These are phyloP conservation scores for Xylaria sp. DNA, from an alignment of 2,329 filamentous ascomycete species.

Conservation along the genomic window DNA sequence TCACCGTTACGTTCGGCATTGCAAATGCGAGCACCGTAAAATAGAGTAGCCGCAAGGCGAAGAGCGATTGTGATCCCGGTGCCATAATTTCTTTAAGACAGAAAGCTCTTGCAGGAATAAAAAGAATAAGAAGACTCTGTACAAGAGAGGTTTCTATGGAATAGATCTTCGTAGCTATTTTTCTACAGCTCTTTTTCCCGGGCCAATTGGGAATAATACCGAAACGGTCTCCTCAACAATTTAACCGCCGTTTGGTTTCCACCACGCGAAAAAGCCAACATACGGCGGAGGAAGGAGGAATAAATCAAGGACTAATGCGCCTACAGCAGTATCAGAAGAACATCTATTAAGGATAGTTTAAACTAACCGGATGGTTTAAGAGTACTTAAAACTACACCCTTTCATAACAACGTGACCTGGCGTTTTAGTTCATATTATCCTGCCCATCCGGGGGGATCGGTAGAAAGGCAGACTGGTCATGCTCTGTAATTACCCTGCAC, in stretches of 20 bases:
- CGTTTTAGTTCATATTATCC: background rate
- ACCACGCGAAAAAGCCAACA: background rate
- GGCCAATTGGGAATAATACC: background rate
- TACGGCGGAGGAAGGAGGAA: background rate
- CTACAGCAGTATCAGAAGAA: background rate
- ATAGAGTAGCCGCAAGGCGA: background rate
- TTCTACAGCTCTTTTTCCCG: background rate
- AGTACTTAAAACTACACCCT: background rate
- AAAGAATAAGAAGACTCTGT: background rate
- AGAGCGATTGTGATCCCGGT: background rate
- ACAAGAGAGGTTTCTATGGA: slow-evolving; percentile 2
- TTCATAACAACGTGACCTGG: background rate
- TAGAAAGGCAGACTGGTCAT: background rate
- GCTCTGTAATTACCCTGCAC: background rate
- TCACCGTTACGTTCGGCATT: slow-evolving; percentile 35
- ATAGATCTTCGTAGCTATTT: background rate
- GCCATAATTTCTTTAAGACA: background rate
- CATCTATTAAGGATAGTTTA: background rate
- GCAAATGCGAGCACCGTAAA: slow-evolving; percentile 8
- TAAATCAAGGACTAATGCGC: background rate
- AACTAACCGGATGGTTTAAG: background rate
- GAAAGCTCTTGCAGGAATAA: background rate
- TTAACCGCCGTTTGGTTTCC: slow-evolving; percentile 14
- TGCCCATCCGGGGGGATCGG: background rate
- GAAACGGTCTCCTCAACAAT: background rate